Evolutionary conservation across 768 basidiomycete species (phyloP), one percentile per base, ranked within the genome.

Genomic region (Hericium rajendrae): DNA sequence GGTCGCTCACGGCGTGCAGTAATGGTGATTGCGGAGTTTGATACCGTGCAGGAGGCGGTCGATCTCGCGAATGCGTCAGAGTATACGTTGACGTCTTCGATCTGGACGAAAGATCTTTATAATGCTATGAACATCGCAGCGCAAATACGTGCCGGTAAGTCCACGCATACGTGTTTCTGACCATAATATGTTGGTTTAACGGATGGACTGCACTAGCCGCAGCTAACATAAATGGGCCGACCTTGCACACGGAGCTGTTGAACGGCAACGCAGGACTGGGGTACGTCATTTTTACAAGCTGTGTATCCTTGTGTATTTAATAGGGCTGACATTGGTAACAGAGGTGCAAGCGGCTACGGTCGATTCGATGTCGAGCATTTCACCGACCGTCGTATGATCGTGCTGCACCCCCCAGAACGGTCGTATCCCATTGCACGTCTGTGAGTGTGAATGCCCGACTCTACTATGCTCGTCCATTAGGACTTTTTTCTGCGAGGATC

Each of bases 171-270:
- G 32, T 6, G 1, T 32, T 10, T 6, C 32, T 32, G 32, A 32
- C 32, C 32, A 32, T 1, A 6, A 10, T 10, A 10, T 10, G 32
- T 46, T 20, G 43, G 20, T 6, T 18, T 46, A 18, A 20, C 16
- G n/a, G 32, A 13, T 46, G 16, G 2, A n/a, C 20, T n/a, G 8
- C 20, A 11, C n/a, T 57, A 82, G 83, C 83, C 3, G 74, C 72
- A 51, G 72, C 74, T 15, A 77, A 78, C 62, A 74, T 85, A 61
- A 85, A 85, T 57, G 82, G 81, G 1, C 66, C 75, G 3, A 79
- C 79, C 3, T 61, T 82, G 22, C 77, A 81, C 57, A 62, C 66
- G 8, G 79, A 84, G 60, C 62, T 69, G 6, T 55, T 57, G 8
- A 66, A 73, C 51, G 71, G 74, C 15, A 57, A 73, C 9, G 62